These are phyloP conservation scores for Clonostachys byssicola DNA, from an alignment of 2,329 filamentous ascomycete species.

Conservation along the genomic window DNA sequence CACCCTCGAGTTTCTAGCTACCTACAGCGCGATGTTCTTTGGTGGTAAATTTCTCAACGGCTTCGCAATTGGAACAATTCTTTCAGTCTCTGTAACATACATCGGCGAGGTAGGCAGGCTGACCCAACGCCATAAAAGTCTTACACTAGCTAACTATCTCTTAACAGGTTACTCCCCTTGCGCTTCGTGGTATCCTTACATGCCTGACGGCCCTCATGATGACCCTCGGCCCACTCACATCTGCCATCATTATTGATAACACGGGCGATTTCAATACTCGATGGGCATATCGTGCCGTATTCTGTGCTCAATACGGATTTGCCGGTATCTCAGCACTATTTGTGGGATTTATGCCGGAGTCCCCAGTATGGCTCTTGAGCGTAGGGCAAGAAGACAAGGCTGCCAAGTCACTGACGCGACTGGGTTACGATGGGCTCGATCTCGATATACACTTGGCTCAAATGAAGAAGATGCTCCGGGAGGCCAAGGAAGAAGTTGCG, in stretches of 20 bases:
- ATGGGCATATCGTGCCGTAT: constrained; percentile 27
- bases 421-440: constrained; percentile 16
- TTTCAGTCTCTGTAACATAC: constrained; percentile 18
- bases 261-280: constrained; percentile 14
- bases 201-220: constrained; percentile 19
- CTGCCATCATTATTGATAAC: constrained; percentile 22
- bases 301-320: constrained; percentile 26
- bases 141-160: no score
- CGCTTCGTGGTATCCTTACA: constrained; percentile 19
- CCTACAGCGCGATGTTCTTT: constrained; percentile 32
- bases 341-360: constrained; percentile 30
- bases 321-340: constrained; percentile 17
- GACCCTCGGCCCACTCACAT: constrained; percentile 21
- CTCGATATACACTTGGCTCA: constrained; percentile 16
- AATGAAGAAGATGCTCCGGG: constrained; percentile 21
- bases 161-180: constrained; percentile 15
- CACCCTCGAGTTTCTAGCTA: constrained; percentile 33
- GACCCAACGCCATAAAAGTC: no score
- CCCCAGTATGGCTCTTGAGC: constrained; percentile 31
- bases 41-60: constrained; percentile 36
- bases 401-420: constrained; percentile 20
- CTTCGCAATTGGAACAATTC: constrained; percentile 22
- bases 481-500: constrained; percentile 24
- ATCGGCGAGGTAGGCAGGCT: constrained; percentile 19
- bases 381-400: constrained; percentile 25